Evolutionary conservation across 495 filamentous ascomycete species (phyloP).

Genomic region (Xeromyces bisporus): DNA sequence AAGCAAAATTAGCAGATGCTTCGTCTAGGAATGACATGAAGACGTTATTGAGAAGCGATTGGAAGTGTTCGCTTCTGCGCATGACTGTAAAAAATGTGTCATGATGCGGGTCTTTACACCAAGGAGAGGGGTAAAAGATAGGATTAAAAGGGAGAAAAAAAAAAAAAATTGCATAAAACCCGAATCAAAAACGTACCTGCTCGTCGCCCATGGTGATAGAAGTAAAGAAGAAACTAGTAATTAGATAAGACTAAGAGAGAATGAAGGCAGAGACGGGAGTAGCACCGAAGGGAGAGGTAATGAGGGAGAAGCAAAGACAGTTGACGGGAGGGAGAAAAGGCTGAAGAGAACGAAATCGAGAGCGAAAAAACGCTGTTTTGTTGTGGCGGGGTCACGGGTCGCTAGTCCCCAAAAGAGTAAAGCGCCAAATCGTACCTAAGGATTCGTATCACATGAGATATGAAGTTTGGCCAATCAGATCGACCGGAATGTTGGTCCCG

Average conservation of each 20-base stretch:
- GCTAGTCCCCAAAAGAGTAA: slow-evolving; percentile 17
- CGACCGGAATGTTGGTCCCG: no score
- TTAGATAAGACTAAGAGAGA: slow-evolving; percentile 1
- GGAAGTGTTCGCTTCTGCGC: no score
- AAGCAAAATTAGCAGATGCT: slow-evolving; percentile 6
- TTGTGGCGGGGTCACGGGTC: slow-evolving; percentile 24
- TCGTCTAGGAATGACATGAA: no score
- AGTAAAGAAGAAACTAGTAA: slow-evolving; percentile 3
- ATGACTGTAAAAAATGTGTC: slow-evolving; percentile 12
- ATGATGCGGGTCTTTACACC: slow-evolving; percentile 19
- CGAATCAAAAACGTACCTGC: slow-evolving; percentile 12
- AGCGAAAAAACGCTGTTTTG: slow-evolving; percentile 18
- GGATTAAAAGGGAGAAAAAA: no score
- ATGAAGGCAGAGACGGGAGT: slow-evolving; percentile 4
- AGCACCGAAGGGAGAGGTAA: slow-evolving; percentile 8
- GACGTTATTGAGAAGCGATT: no score
- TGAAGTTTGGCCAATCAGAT: no score
- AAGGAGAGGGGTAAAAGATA: slow-evolving; percentile 4
- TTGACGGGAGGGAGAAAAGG: slow-evolving; percentile 5
- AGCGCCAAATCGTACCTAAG: no score
- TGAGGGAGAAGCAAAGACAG: slow-evolving; percentile 9
- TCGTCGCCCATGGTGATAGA: slow-evolving; percentile 29
- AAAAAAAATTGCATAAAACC: slow-evolving; percentile 1
- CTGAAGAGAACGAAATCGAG: slow-evolving; percentile 11
- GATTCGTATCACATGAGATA: no score